phyloP scores from a whole-genome alignment of 225 moss, liverwort and hornwort genomes.

The Straminergon stramineum region DNA sequence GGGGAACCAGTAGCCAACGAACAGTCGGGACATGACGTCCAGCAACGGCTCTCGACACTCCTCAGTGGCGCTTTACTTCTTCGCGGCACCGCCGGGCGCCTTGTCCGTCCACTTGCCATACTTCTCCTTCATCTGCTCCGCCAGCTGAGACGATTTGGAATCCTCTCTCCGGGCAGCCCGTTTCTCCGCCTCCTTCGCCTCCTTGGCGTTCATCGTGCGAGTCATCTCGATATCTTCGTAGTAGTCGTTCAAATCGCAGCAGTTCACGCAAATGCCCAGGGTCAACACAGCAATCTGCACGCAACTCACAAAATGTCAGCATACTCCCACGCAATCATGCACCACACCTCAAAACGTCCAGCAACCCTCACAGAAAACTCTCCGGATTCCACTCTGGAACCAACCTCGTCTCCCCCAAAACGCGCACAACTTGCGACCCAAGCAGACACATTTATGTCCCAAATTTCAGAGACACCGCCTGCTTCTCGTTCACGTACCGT shows the following conservation, averaged over 20 bases:
- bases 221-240: conserved; percentile 54
- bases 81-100: conserved; percentile 18
- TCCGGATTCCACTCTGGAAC: not conserved
- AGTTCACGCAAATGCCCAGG: conserved; percentile 53
- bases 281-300: conserved; percentile 28
- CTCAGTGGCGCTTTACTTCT: conserved; percentile 2
- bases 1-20: not conserved
- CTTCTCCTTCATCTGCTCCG: conserved; percentile 58
- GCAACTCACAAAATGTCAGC: not conserved
- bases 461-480: not conserved
- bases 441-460: not conserved
- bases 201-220: conserved; percentile 29
- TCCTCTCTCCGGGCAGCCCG: conserved; percentile 36
- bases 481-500: not conserved
- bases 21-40: not conserved
- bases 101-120: conserved; percentile 60
- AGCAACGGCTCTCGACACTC: not conserved
- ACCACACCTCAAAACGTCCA: not conserved
- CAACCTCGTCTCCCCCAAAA: not conserved
- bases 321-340: not conserved
- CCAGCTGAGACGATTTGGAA: conserved; percentile 42
- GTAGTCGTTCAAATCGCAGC: conserved; percentile 56
- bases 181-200: conserved; percentile 36
- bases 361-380: not conserved
- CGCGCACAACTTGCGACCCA: not conserved